Base-by-base conservation (phyloP, 1,284 basidiomycete species). In the Ustanciosporium gigantosporum region DNA sequence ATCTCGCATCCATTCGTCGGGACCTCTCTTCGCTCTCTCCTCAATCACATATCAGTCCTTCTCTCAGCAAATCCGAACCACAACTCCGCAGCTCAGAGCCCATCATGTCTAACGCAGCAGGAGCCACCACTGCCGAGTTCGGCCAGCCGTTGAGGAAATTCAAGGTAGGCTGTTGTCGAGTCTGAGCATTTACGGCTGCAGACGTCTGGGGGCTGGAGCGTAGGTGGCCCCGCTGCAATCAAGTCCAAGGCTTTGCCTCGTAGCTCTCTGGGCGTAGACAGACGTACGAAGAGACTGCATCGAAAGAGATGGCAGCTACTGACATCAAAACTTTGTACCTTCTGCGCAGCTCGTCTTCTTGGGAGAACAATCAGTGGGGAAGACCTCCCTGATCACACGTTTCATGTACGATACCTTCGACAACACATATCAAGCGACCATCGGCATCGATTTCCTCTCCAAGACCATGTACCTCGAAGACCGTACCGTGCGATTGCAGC, bases 401-500 rank as follows among this genome's bases (percentile, higher is more conserved):
- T 77, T 71, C 66, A 97, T 97, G 94, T 99, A 98, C 80, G 95
- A 98, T 81, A 97, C 95, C 0, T 99, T 99, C 79, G 95, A 99
- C 83, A 96, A 95, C 80, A 98, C 94, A 36, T 99, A 99, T 79
- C 95, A 99, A 80, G 95, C 95, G 13, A 99, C 95, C 13, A 99
- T 99, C 78, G 95, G 95, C 61, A 98, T 97, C 80, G 95, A 99
- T 82, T 98, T 98, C 79, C 82, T 99, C 79, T 94, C 91, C 81
- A 99, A 99, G 83, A 98, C 95, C 0, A 95, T 99, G 91, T 99
- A 99, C 80, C 84, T 98, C 51, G 95, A 99, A 78, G 95, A 99
- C 82, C 83, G 95, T 71, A 99, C 95, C 3, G 94, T 99, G 38
- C 85, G 95, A 75, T 81, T 99, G 80, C 95, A 99, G 79, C 82